Evolutionary conservation across 176 grass and related monocot genomes (phyloP).

Genomic region (Rhipidocladum racemiflorum): DNA sequence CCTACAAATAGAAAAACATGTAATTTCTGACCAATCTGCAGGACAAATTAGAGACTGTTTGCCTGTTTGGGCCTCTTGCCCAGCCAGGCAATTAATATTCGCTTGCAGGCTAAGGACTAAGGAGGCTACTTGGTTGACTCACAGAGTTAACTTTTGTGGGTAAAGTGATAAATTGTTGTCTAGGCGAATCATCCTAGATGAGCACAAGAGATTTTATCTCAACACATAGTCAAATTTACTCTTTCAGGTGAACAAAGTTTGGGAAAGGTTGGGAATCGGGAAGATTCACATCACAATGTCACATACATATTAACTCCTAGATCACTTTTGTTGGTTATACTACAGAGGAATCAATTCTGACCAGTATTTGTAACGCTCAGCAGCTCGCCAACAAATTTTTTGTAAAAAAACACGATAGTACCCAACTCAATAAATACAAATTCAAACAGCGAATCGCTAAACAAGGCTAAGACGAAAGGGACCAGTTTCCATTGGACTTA

Average conservation of each 20-base stretch:
- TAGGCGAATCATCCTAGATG: background rate
- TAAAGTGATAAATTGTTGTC: constrained; percentile 10
- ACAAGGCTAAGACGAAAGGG: background rate
- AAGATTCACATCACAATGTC: constrained; percentile 8
- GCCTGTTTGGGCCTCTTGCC: background rate
- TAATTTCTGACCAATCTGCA: background rate
- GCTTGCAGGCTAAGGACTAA: background rate
- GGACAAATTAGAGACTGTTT: background rate
- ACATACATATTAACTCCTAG: background rate
- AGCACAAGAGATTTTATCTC: background rate
- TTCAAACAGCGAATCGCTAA: background rate
- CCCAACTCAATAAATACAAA: background rate
- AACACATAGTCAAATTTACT: background rate
- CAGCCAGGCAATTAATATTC: background rate
- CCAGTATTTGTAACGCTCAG: background rate
- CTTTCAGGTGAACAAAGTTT: background rate
- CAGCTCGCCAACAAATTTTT: background rate
- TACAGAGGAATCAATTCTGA: background rate
- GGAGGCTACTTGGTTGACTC: constrained; percentile 1
- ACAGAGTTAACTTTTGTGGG: background rate
- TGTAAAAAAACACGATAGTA: background rate
- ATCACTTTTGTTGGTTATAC: background rate
- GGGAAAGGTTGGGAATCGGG: background rate
- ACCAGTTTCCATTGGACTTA: background rate
- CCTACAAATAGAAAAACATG: background rate